Evolutionary conservation across 1,284 basidiomycete genomes (phyloP), one percentile per base, ranked within the genome.

Genomic region (Schizophyllum amplum): DNA sequence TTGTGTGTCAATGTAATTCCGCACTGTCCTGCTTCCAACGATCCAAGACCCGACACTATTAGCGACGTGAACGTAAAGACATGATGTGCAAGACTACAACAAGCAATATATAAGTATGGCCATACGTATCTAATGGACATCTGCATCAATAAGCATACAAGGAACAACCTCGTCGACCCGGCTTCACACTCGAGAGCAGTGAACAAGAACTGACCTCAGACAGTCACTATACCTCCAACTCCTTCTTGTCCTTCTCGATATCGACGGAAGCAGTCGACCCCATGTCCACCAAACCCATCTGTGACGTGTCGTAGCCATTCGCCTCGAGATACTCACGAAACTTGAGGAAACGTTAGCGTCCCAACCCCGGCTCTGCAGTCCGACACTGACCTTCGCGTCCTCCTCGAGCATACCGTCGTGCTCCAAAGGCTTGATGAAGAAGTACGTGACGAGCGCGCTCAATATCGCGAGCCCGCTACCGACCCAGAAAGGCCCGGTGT

Each of bases 401-500:
- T 94, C 92, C 51, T 81, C 75, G 22, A 72, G 71, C 90, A 95
- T 94, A 47, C 87, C 86, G 63, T 96, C 91, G 26, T 83, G 79
- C 20, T 76, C 75, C 57, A 95, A 79, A 48, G 90, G 87, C 48
- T 77, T 78, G 66, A 98, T 83, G 71, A 92, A 86, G 70, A 91
- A 68, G 63, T 86, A 78, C 0, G 87, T 86, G 63, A 93, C 72
- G 5, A 84, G 21, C 0, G 93, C 92, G 57, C 90, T 90, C 56
- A 94, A 63, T 53, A 95, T 65, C 5, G 92, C 93, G 49, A 96
- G 78, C 47, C 78, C 82, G 60, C 86, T 88, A 23, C 77, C 89
- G 59, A 92, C 68, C 87, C 86, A 91, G 77, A 92, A 92, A 6
- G 89, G 89, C 17, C 89, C 89, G 0, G 89, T 90, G 65, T 86